Evolutionary conservation across 2,329 filamentous ascomycete species (phyloP).

Genomic region (Monosporascus sp.): DNA sequence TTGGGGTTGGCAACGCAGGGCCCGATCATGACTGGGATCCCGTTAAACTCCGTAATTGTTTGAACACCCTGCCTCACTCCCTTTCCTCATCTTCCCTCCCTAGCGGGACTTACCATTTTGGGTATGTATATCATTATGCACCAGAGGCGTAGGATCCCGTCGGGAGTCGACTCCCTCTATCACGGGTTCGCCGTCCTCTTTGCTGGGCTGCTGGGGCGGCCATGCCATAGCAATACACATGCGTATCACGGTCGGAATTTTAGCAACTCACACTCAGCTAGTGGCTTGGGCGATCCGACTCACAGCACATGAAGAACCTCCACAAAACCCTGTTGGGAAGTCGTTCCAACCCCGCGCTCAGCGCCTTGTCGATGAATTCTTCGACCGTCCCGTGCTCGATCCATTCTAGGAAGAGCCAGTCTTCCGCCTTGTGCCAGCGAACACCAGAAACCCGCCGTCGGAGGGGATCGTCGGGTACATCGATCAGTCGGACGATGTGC

Average conservation of each 20-base stretch:
- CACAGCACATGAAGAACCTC: constrained; percentile 3
- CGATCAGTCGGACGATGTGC: neutral
- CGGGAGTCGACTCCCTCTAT: neutral
- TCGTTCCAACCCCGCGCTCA: neutral
- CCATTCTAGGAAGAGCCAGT: constrained; percentile 1
- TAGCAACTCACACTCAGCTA: neutral
- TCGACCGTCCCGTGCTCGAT: neutral
- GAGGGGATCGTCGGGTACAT: neutral
- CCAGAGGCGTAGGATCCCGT: neutral
- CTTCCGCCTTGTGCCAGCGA: neutral
- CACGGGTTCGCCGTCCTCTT: neutral
- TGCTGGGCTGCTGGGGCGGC: neutral
- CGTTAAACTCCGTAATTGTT: neutral
- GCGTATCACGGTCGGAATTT: neutral
- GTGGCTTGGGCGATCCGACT: neutral
- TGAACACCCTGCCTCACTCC: neutral
- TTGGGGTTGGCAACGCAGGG: neutral
- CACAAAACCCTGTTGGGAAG: neutral
- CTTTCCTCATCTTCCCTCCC: too few species aligned
- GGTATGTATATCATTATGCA: neutral
- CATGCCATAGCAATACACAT: constrained; percentile 1
- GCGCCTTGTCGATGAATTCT: neutral
- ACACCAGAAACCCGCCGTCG: neutral
- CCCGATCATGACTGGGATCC: neutral
- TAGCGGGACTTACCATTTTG: neutral